Percentiles rank a stretch among this genome's conserved stretches.
Conservation (phyloP, 192 early-diverging fungal species). For the Geosiphon pyriformis region DNA sequence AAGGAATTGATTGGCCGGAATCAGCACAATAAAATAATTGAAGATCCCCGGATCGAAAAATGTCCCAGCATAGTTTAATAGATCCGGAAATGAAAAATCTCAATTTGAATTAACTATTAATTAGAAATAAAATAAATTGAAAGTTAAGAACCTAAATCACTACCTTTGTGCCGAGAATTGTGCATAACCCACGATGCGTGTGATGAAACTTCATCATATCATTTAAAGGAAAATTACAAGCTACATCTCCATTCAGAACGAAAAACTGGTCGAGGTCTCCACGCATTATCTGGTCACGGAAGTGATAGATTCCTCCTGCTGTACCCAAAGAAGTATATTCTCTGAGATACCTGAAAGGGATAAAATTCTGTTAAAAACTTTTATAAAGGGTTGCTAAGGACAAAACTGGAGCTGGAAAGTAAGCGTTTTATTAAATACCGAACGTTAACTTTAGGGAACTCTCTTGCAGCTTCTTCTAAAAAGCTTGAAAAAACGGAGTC, state of each 20-base stretch:
- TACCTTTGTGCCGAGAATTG: slow-evolving; percentile 87
- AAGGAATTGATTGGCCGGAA: too few species aligned
- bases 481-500: slow-evolving; percentile 88
- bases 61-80: too few species aligned
- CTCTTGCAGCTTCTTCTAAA: slow-evolving; percentile 76
- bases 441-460: slow-evolving; percentile 82
- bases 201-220: slow-evolving; percentile 83
- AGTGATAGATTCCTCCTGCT: slow-evolving; percentile 96
- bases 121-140: too few species aligned
- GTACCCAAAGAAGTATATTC: slow-evolving; percentile 97
- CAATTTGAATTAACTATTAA: too few species aligned
- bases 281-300: slow-evolving; percentile 94
- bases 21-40: too few species aligned
- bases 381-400: too few species aligned
- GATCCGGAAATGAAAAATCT: too few species aligned
- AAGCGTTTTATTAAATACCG: slow-evolving; percentile 45
- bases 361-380: background rate
- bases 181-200: slow-evolving; percentile 76
- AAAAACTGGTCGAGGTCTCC: slow-evolving; percentile 89
- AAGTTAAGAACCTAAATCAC: too few species aligned
- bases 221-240: slow-evolving; percentile 86
- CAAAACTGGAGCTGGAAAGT: background rate
- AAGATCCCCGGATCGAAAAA: too few species aligned
- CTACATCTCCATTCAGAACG: slow-evolving; percentile 96
- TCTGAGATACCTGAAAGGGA: slow-evolving; percentile 74